These are phyloP conservation scores for Tremella yokohamensis DNA, from an alignment of 768 basidiomycete species.

Conservation along the genomic window DNA sequence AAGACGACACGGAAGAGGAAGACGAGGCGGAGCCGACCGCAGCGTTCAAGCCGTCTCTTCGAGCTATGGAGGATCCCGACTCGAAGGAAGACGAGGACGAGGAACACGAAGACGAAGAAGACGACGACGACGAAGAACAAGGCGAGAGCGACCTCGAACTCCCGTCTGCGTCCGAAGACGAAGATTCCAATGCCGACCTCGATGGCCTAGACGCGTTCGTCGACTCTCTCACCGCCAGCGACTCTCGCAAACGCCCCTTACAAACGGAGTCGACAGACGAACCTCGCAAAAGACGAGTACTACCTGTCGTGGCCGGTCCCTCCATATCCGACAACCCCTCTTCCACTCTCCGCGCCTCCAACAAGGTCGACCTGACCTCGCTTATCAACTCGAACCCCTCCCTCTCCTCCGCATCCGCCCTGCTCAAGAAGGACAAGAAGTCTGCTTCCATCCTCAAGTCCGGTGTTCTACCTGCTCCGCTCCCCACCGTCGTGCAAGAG, in stretches of 20 bases:
- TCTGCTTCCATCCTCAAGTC: slow-evolving; percentile 58
- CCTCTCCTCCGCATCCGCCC: slow-evolving; percentile 58
- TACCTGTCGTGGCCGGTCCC: slow-evolving; percentile 71
- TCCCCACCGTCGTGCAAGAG: slow-evolving; percentile 82
- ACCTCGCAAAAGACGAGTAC: slow-evolving; percentile 61
- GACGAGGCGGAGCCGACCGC: slow-evolving; percentile 24
- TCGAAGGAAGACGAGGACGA: slow-evolving; percentile 46
- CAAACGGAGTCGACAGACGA: too few relatives aligned
- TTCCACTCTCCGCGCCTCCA: slow-evolving; percentile 3
- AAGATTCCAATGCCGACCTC: slow-evolving; percentile 53
- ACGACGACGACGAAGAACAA: slow-evolving; percentile 54
- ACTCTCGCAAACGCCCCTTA: slow-evolving; percentile 36
- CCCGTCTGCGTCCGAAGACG: slow-evolving; percentile 40
- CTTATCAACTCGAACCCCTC: slow-evolving; percentile 69
- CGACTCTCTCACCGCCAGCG: slow-evolving; percentile 60
- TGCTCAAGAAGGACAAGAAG: slow-evolving; percentile 64
- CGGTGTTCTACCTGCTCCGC: slow-evolving; percentile 70
- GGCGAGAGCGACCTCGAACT: slow-evolving; percentile 16
- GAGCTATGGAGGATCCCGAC: slow-evolving; percentile 12
- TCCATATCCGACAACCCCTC: neutral
- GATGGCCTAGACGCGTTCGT: slow-evolving; percentile 71
- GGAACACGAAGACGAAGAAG: slow-evolving; percentile 51
- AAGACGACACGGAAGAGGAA: slow-evolving; percentile 30
- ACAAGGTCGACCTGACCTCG: slow-evolving; percentile 47
- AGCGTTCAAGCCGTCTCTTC: neutral